Conservation (phyloP, 2,329 filamentous ascomycete genomes). For the Tolypocladium tundrense region DNA sequence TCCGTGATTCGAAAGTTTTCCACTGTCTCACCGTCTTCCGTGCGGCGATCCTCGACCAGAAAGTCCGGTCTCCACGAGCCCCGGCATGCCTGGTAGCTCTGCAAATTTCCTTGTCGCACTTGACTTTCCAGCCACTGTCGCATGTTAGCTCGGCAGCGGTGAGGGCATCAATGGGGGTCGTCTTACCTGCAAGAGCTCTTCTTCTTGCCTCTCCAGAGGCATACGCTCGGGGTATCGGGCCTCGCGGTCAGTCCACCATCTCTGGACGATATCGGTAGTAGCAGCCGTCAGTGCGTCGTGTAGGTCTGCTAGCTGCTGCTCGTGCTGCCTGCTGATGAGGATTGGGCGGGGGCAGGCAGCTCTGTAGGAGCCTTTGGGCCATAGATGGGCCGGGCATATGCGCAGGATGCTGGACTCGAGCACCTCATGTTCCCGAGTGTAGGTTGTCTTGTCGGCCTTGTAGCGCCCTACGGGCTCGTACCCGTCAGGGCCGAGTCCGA, state of each 20-base stretch:
- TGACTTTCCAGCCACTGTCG: slow-evolving; percentile 20
- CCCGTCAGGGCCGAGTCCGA: slow-evolving; percentile 4
- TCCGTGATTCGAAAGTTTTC: slow-evolving; percentile 25
- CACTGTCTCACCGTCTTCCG: not conserved
- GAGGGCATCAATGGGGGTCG: not conserved
- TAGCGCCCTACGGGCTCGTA: slow-evolving; percentile 1
- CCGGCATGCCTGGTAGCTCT: slow-evolving; percentile 9
- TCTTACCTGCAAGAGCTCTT: slow-evolving; percentile 17
- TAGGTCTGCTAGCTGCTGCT: slow-evolving; percentile 16
- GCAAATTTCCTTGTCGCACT: slow-evolving; percentile 12
- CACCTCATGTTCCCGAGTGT: slow-evolving; percentile 9
- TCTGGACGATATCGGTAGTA: slow-evolving; percentile 23
- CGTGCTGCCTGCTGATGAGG: slow-evolving; percentile 18
- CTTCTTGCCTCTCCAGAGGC: slow-evolving; percentile 20
- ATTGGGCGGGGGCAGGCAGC: slow-evolving; percentile 22
- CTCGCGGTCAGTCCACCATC: slow-evolving; percentile 26
- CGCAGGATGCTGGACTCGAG: slow-evolving; percentile 9
- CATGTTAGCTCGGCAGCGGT: too few species aligned
- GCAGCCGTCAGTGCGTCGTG: slow-evolving; percentile 20
- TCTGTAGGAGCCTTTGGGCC: slow-evolving; percentile 17
- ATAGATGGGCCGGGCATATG: slow-evolving; percentile 14
- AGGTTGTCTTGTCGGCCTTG: not conserved
- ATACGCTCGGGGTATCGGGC: slow-evolving; percentile 21
- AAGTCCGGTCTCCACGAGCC: slow-evolving; percentile 31
- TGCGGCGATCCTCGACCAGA: slow-evolving; percentile 18